phyloP scores from a whole-genome alignment of 441 rosid species.

The Kokia cookei region DNA sequence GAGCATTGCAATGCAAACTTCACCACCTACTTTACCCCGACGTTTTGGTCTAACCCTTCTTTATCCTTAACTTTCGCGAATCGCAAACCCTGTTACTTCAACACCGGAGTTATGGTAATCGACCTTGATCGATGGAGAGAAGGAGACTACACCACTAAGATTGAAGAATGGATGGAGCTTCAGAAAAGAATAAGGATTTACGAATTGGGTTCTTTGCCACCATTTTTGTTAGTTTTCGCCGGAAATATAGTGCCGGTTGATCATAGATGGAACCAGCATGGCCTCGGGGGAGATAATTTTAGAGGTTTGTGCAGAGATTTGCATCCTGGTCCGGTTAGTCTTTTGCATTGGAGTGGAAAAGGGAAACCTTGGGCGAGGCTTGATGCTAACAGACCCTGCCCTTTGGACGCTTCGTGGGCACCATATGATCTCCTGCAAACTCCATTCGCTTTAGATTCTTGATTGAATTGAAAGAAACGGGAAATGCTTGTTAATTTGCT shows the following conservation, averaged over 20 bases:
- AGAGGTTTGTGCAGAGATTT: conserved; percentile 77
- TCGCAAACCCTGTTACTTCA: conserved; percentile 72
- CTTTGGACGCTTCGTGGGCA: conserved; percentile 89
- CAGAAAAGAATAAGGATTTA: conserved; percentile 85
- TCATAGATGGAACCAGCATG: conserved; percentile 93
- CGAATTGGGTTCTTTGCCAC: conserved; percentile 85
- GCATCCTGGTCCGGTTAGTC: conserved; percentile 91
- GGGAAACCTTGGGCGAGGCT: conserved; percentile 97
- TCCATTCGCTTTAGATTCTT: conserved; percentile 68
- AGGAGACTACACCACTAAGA: conserved; percentile 67
- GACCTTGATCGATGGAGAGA: conserved; percentile 79
- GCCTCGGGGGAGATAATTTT: conserved; percentile 83
- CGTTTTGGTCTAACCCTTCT: conserved; percentile 84
- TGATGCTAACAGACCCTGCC: conserved; percentile 81
- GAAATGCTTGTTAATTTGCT: neutral
- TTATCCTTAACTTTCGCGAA: conserved; percentile 66
- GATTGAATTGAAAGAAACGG: neutral
- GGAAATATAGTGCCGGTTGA: conserved; percentile 74
- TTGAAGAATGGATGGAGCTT: conserved; percentile 94
- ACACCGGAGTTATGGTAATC: conserved; percentile 96
- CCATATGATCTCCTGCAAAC: conserved; percentile 84
- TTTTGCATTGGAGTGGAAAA: conserved; percentile 97
- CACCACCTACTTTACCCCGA: conserved; percentile 74
- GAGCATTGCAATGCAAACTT: conserved; percentile 91
- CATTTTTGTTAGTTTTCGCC: conserved; percentile 76